Conservation (phyloP, 805 yeast genomes). For the Candida methanosorbosa region DNA sequence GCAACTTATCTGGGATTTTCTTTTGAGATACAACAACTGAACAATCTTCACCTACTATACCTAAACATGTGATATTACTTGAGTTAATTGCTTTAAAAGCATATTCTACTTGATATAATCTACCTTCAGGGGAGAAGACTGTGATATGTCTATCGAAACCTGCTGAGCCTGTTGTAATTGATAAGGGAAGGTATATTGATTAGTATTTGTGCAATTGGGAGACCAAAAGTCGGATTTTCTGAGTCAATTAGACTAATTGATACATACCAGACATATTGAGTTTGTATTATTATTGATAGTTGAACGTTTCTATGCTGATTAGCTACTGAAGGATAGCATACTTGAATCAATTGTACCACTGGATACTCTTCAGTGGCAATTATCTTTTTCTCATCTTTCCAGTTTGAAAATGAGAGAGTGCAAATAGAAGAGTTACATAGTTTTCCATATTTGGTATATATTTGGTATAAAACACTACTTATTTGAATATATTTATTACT, state of each 20-base stretch:
- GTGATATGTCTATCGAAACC: conserved; percentile 99
- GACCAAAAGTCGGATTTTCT: too few relatives aligned
- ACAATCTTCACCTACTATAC: conserved; percentile 77
- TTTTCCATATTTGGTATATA: too few relatives aligned
- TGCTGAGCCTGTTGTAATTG: conserved; percentile 64
- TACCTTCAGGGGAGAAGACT: conserved; percentile 96
- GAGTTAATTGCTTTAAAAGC: conserved; percentile 96
- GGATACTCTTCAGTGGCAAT: too few relatives aligned
- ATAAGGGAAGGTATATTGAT: too few relatives aligned
- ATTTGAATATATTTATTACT: neutral
- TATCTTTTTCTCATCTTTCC: too few relatives aligned
- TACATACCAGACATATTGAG: conserved; percentile 22
- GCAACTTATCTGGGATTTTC: conserved; percentile 90
- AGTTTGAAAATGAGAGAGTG: too few relatives aligned
- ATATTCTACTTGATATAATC: conserved; percentile 95
- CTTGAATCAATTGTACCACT: too few relatives aligned
- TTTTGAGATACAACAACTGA: conserved; percentile 89
- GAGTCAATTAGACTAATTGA: too few relatives aligned
- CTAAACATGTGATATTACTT: conserved; percentile 83
- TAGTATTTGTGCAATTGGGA: conserved; percentile 3
- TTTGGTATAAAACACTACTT: neutral
- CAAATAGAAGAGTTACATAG: too few relatives aligned
- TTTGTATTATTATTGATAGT: neutral
- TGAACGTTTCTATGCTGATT: too few relatives aligned
- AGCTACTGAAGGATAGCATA: too few relatives aligned